Evolutionary conservation across 2,329 filamentous ascomycete species (phyloP).

Genomic region (Zalaria obscura): DNA sequence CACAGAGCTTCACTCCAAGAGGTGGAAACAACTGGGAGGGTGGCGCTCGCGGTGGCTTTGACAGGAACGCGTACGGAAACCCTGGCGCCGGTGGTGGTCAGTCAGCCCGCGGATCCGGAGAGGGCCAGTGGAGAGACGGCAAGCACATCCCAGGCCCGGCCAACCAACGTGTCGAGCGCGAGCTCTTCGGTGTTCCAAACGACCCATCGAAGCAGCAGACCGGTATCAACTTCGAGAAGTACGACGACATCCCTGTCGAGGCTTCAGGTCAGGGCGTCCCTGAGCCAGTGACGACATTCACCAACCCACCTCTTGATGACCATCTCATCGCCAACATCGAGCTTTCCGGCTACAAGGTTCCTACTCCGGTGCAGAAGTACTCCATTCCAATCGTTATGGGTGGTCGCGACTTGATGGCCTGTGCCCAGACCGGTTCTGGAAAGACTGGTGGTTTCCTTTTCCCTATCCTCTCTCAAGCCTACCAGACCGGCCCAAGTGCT

Average conservation of each 20-base stretch:
- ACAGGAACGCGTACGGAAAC: slow-evolving; percentile 49
- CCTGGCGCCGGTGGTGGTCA: slow-evolving; percentile 37
- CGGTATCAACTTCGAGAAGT: slow-evolving; percentile 99
- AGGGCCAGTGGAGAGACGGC: slow-evolving; percentile 92
- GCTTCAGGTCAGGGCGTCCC: slow-evolving; percentile 88
- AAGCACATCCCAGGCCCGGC: slow-evolving; percentile 85
- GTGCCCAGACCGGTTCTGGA: slow-evolving; percentile 98
- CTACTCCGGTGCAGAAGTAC: slow-evolving; percentile 97
- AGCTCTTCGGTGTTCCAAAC: slow-evolving; percentile 83
- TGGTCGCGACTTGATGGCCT: slow-evolving; percentile 97
- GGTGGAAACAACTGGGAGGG: slow-evolving; percentile 26
- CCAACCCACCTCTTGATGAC: slow-evolving; percentile 87
- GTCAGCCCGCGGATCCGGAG: slow-evolving; percentile 67
- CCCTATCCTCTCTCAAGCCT: slow-evolving; percentile 96
- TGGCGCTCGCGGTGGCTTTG: slow-evolving; percentile 30
- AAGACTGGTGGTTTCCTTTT: slow-evolving; percentile 99
- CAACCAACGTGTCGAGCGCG: slow-evolving; percentile 83
- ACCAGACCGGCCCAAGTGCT: slow-evolving; percentile 69
- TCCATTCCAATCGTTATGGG: slow-evolving; percentile 98
- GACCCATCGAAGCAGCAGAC: slow-evolving; percentile 92
- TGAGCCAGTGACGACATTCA: slow-evolving; percentile 80
- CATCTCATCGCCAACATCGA: slow-evolving; percentile 89
- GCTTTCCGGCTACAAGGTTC: slow-evolving; percentile 85
- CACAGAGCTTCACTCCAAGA: slow-evolving; percentile 42
- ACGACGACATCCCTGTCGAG: slow-evolving; percentile 97